Percentiles rank a stretch among this genome's conserved stretches.
phyloP scores from a whole-genome alignment of 2,329 filamentous ascomycete genomes.

The Aspergillus aculeatus region DNA sequence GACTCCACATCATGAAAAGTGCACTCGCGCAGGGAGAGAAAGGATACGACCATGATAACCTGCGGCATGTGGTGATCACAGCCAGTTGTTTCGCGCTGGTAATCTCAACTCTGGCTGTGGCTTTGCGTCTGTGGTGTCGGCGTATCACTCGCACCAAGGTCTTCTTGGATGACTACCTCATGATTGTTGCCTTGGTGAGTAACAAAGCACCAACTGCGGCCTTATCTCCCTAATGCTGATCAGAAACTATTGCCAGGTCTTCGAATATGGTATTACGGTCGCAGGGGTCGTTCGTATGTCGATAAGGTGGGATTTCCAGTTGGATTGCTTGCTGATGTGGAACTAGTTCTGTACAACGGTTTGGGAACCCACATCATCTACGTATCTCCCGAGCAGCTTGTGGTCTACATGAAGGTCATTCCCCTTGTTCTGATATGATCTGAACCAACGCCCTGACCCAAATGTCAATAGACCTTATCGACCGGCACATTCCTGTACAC shows the following conservation, averaged over 20 bases:
- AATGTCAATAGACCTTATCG: constrained; percentile 19
- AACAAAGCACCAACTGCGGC: not conserved
- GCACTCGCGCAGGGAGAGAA: not conserved
- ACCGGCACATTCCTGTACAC: constrained; percentile 26
- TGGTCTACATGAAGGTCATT: constrained; percentile 24
- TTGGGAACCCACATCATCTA: constrained; percentile 23
- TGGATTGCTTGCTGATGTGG: not conserved
- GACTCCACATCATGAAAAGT: not conserved
- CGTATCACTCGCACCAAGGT: constrained; percentile 17
- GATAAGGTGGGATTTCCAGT: too few species aligned
- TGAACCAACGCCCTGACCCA: not conserved
- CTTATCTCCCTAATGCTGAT: constrained; percentile 15
- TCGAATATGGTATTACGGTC: constrained; percentile 25
- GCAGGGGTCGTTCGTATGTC: constrained; percentile 25
- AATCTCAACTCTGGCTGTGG: constrained; percentile 23
- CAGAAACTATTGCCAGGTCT: constrained; percentile 11
- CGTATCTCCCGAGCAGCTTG: constrained; percentile 17
- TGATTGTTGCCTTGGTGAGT: constrained; percentile 13
- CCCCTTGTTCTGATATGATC: not conserved
- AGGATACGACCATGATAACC: constrained; percentile 23
- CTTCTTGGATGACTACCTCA: constrained; percentile 17
- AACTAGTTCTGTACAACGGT: constrained; percentile 24
- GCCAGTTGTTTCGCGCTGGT: constrained; percentile 26
- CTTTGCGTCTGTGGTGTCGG: constrained; percentile 21
- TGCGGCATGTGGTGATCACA: constrained; percentile 29